A percentile compares a stretch with the other conserved stretches of the same genome.
Conservation (phyloP, 108 stramenopile genomes). For the Aurantiochytrium sp. region DNA sequence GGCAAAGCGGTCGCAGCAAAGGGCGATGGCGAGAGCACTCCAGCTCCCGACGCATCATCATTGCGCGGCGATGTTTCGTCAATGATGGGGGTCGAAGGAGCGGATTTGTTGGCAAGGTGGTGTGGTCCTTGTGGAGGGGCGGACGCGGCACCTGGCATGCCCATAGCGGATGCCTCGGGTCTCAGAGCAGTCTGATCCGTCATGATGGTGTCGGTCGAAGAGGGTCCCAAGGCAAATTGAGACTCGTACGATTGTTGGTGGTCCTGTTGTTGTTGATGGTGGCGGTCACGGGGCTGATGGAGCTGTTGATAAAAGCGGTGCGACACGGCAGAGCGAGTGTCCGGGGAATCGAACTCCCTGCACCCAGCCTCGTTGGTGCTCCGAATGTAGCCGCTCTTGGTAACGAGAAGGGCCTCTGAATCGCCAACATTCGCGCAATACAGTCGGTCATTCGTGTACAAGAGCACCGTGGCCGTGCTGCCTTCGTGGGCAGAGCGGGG, state of each 20-base stretch:
- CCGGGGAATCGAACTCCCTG: not conserved
- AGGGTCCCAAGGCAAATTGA: not conserved
- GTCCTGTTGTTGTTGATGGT: not conserved
- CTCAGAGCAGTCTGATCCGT: too few relatives aligned
- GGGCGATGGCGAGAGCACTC: too few relatives aligned
- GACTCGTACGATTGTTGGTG: not conserved
- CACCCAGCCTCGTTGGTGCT: not conserved
- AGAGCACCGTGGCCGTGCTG: not conserved
- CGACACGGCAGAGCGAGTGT: not conserved
- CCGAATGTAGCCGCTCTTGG: not conserved
- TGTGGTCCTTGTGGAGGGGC: too few relatives aligned
- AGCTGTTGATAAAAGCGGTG: not conserved
- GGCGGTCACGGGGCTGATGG: not conserved
- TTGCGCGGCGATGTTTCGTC: too few relatives aligned
- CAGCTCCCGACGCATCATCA: too few relatives aligned
- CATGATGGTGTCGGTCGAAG: too few relatives aligned
- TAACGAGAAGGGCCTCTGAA: not conserved
- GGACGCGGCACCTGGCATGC: too few relatives aligned
- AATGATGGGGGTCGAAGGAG: too few relatives aligned
- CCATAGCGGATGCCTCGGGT: too few relatives aligned
- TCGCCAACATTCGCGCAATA: conserved; percentile 11
- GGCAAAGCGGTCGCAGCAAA: too few relatives aligned
- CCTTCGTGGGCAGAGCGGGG: conserved; percentile 14
- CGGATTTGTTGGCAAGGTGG: too few relatives aligned
- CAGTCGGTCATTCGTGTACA: not conserved